Percentiles rank a stretch among this genome's conserved stretches.
Conservation (phyloP, 2,329 filamentous ascomycete species). For the Colletotrichum tofieldiae region DNA sequence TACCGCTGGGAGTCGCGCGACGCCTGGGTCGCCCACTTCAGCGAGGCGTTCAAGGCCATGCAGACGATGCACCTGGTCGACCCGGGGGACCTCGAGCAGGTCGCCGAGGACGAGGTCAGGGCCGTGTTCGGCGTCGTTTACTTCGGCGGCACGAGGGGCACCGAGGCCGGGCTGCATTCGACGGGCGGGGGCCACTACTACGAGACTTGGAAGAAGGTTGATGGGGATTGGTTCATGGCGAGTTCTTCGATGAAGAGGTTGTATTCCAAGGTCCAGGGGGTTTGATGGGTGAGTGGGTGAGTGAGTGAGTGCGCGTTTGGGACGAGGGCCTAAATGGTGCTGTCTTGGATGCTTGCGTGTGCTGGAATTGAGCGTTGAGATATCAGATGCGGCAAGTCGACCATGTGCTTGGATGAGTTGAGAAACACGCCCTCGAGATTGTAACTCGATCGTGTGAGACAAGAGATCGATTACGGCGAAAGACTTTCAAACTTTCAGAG, state of each 20-base stretch:
- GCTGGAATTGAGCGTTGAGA: not conserved
- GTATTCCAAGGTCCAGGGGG: constrained; percentile 28
- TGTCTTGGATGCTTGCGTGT: constrained; percentile 15
- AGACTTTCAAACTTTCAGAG: not conserved
- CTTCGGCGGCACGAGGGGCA: constrained; percentile 23
- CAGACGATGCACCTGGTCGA: constrained; percentile 32
- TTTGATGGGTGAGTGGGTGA: not conserved
- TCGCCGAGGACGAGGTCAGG: constrained; percentile 39
- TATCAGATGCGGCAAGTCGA: not conserved
- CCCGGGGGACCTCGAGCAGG: constrained; percentile 31
- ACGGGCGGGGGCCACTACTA: constrained; percentile 40
- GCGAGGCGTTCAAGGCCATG: not conserved
- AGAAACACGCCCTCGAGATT: not conserved
- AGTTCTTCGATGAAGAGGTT: constrained; percentile 36
- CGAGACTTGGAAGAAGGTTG: constrained; percentile 36
- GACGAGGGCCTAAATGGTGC: not conserved
- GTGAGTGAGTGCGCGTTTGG: not conserved
- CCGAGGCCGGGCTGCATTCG: not conserved
- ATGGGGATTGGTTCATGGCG: constrained; percentile 39
- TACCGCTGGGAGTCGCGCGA: constrained; percentile 25
- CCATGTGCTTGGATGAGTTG: not conserved
- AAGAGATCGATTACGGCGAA: not conserved
- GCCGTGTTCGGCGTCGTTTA: constrained; percentile 34
- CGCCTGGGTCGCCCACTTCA: constrained; percentile 29
- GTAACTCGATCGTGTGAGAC: not conserved